Base-by-base conservation (phyloP, 164 flowering plant species). In the Liquidambar formosana region DNA sequence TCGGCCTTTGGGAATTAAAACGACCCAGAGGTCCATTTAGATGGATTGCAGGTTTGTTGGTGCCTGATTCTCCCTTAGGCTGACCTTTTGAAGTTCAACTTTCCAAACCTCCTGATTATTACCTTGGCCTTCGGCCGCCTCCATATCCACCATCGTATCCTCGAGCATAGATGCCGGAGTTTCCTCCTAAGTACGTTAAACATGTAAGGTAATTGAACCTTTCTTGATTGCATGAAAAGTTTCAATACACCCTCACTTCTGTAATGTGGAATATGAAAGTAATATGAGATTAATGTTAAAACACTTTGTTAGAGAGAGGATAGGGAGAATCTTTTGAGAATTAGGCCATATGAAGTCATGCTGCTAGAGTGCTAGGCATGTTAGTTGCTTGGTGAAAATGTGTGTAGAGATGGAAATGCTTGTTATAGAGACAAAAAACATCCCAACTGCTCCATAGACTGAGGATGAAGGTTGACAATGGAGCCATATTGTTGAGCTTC, bases 81-180 rank as follows among this genome's bases (percentile, higher is more conserved):
- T 41, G 73, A 43, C 64, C 47, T 71, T 70, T 83, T 16, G 73
- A 26, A n/a, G 54, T 53, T 75, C 26, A 68, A 68, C 72, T 71
- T 88, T 15, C 84, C 79, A 26, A 89, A 76, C 78, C 86, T 84
- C 49, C 71, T 85, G 72, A 93, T 79, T 19, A 86, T 72, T 51
- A 89, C 71, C 78, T 79, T 89, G 41, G 86, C 77, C 85, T 74
- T 85, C 10, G 81, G 71, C 2, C 80, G 79, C 59, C 82, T 65
- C 83, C 86, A 61, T 4, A 79, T 54, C 48, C 83, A 73, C 83
- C 89, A 74, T 65, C 80, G 57, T 11, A 93, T 44, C 64, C 78
- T 79, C 18, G 89, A 84, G 69, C 79, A 89, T 46, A 89, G 63
- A 14, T 71, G 77, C 21, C 80, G 73, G 66, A 91, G 64, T 53